These are phyloP conservation scores for Paraconiothyrium sp. DNA, from an alignment of 2,329 filamentous ascomycete species.

Conservation along the genomic window DNA sequence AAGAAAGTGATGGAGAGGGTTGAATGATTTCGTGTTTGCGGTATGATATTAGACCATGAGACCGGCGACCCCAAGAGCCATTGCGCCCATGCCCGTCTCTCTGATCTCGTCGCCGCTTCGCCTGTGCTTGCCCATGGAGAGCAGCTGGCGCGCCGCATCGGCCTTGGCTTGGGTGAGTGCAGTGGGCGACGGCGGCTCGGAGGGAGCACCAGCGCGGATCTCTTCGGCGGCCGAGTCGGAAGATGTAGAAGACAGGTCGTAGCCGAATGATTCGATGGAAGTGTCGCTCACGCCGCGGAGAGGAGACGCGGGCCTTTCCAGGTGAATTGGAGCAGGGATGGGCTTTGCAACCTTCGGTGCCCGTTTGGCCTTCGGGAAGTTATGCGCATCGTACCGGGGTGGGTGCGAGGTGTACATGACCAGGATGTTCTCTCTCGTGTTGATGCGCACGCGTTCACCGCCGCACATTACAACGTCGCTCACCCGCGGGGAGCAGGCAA, in stretches of 20 bases:
- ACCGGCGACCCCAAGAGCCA: constrained; percentile 32
- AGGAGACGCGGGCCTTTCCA: constrained; percentile 38
- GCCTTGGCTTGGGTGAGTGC: constrained; percentile 33
- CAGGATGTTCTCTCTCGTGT: constrained; percentile 53
- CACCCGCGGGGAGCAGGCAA: constrained; percentile 55
- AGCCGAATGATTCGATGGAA: constrained; percentile 43
- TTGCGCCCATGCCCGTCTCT: constrained; percentile 31
- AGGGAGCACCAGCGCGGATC: constrained; percentile 31
- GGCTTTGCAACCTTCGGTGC: constrained; percentile 20
- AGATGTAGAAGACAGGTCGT: constrained; percentile 39
- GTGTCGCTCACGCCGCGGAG: constrained; percentile 41
- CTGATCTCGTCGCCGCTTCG: constrained; percentile 31
- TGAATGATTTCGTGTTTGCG: neutral
- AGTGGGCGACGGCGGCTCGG: constrained; percentile 40
- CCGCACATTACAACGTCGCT: constrained; percentile 57
- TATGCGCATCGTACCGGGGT: constrained; percentile 56
- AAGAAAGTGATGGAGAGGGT: neutral
- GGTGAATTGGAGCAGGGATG: constrained; percentile 9
- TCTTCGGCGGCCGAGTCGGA: constrained; percentile 35
- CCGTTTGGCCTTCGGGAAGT: constrained; percentile 41
- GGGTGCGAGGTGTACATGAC: constrained; percentile 54
- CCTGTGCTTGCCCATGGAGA: constrained; percentile 32
- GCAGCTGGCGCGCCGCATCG: constrained; percentile 33
- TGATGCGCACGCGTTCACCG: constrained; percentile 56
- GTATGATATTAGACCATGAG: constrained; percentile 32